Percentiles rank a stretch among this genome's conserved stretches.
These are phyloP conservation scores for Xanthoceras sorbifolium DNA, from an alignment of 345 rosid species.

Conservation along the genomic window DNA sequence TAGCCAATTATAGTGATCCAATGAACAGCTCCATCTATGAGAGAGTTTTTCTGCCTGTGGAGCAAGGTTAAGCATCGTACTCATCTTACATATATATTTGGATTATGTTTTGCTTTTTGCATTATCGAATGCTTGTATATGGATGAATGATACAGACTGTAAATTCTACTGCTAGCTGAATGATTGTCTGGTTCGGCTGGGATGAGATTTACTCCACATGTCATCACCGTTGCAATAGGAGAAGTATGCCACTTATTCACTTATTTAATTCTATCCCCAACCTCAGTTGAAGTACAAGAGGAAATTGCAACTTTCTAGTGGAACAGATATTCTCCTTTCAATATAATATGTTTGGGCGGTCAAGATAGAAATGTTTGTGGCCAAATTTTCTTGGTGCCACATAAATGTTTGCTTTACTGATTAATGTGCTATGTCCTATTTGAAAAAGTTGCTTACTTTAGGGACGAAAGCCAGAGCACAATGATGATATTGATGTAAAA, in stretches of 20 bases:
- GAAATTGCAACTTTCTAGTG: neutral
- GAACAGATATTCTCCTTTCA: neutral
- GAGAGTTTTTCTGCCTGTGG: slow-evolving; percentile 3
- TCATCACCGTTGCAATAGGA: slow-evolving; percentile 71
- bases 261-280: slow-evolving; percentile 11
- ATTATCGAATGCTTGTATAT: neutral
- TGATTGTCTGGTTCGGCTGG: slow-evolving; percentile 77
- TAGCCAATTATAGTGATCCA: neutral
- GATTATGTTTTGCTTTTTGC: neutral
- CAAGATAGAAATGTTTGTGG: neutral
- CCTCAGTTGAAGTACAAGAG: neutral
- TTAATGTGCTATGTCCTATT: slow-evolving; percentile 7
- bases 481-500: neutral
- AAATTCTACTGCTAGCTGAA: slow-evolving; percentile 54
- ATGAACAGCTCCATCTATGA: slow-evolving; percentile 6
- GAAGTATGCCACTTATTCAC: slow-evolving; percentile 53
- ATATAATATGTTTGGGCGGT: too few relatives aligned
- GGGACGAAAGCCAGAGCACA: neutral
- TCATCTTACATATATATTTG: neutral
- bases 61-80: neutral
- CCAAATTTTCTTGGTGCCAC: neutral
- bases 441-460: slow-evolving; percentile 7
- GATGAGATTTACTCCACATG: slow-evolving; percentile 77
- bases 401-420: neutral
- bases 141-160: slow-evolving; percentile 21